Evolutionary conservation across 805 yeast genomes (phyloP).

Genomic region (Spathaspora boniae): DNA sequence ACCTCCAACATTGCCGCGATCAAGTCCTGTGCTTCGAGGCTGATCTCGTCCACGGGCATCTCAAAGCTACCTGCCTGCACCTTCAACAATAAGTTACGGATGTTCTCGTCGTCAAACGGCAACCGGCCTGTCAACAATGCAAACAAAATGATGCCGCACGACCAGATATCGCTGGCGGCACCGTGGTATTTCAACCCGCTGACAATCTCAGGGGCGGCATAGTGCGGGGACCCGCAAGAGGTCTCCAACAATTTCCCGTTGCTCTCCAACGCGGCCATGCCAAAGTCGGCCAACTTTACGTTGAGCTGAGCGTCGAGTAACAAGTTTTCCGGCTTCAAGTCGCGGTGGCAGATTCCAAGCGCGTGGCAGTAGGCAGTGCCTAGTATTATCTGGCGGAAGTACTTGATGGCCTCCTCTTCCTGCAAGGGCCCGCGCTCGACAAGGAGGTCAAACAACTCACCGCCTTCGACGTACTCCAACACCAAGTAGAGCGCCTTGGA

Average conservation of each 20-base stretch:
- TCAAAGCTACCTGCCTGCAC: slow-evolving; percentile 74
- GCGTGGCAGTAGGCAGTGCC: slow-evolving; percentile 83
- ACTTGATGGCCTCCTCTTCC: slow-evolving; percentile 71
- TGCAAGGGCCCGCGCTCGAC: slow-evolving; percentile 68
- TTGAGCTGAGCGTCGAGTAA: slow-evolving; percentile 62
- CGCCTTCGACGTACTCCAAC: slow-evolving; percentile 84
- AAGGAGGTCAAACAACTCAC: slow-evolving; percentile 73
- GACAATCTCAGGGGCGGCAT: slow-evolving; percentile 85
- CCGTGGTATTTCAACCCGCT: slow-evolving; percentile 78
- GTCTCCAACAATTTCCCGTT: slow-evolving; percentile 70
- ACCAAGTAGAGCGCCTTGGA: slow-evolving; percentile 81
- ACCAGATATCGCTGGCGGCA: slow-evolving; percentile 84
- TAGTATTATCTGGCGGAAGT: slow-evolving; percentile 71
- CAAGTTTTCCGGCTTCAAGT: slow-evolving; percentile 77
- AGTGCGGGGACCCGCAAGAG: slow-evolving; percentile 85
- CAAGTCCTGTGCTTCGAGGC: slow-evolving; percentile 64
- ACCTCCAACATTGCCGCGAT: slow-evolving; percentile 63
- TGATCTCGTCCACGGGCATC: slow-evolving; percentile 60
- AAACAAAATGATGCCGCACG: slow-evolving; percentile 79
- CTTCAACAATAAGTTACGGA: slow-evolving; percentile 63
- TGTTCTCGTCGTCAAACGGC: slow-evolving; percentile 82
- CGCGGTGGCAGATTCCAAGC: slow-evolving; percentile 77
- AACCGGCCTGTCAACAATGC: slow-evolving; percentile 77
- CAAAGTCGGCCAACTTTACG: slow-evolving; percentile 81
- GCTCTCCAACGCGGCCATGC: slow-evolving; percentile 84